These are phyloP conservation scores for Colletotrichum tabaci DNA, from an alignment of 2,329 filamentous ascomycete species.

Conservation along the genomic window DNA sequence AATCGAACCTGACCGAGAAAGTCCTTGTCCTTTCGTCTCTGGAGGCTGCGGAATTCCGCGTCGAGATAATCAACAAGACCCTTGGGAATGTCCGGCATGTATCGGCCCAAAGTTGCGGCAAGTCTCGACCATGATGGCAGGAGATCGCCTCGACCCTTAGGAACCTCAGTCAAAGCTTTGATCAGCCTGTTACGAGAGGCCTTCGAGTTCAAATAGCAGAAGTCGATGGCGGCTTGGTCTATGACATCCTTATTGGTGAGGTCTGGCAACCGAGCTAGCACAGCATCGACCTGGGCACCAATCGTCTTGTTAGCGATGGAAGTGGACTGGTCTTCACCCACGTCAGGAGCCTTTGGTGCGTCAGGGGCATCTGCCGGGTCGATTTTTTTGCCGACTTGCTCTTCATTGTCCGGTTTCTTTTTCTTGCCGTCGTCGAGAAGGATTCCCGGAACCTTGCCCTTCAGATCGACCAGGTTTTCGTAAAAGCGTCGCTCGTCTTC, in stretches of 20 bases:
- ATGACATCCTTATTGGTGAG: slow-evolving; percentile 92
- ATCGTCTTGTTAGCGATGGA: slow-evolving; percentile 98
- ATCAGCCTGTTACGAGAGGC: slow-evolving; percentile 94
- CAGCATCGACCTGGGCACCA: slow-evolving; percentile 93
- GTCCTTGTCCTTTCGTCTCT: slow-evolving; percentile 97
- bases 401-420: slow-evolving; percentile 87
- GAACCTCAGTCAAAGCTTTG: slow-evolving; percentile 93
- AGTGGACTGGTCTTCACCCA: slow-evolving; percentile 87
- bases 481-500: slow-evolving; percentile 98
- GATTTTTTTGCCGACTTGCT: slow-evolving; percentile 83
- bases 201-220: slow-evolving; percentile 98
- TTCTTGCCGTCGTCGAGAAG: slow-evolving; percentile 95
- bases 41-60: slow-evolving; percentile 95
- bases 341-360: slow-evolving; percentile 64
- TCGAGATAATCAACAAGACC: slow-evolving; percentile 93
- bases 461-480: slow-evolving; percentile 94
- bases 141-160: slow-evolving; percentile 92
- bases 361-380: slow-evolving; percentile 68
- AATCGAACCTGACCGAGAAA: slow-evolving; percentile 95
- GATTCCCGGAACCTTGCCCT: slow-evolving; percentile 94
- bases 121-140: slow-evolving; percentile 93
- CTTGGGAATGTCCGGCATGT: slow-evolving; percentile 95
- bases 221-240: slow-evolving; percentile 94
- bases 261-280: slow-evolving; percentile 90
- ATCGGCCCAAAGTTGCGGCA: slow-evolving; percentile 92